Evolutionary conservation across 139 green algal species (phyloP), one percentile per base, ranked within the genome.

Genomic region (Limnomonas spitsbergensis): DNA sequence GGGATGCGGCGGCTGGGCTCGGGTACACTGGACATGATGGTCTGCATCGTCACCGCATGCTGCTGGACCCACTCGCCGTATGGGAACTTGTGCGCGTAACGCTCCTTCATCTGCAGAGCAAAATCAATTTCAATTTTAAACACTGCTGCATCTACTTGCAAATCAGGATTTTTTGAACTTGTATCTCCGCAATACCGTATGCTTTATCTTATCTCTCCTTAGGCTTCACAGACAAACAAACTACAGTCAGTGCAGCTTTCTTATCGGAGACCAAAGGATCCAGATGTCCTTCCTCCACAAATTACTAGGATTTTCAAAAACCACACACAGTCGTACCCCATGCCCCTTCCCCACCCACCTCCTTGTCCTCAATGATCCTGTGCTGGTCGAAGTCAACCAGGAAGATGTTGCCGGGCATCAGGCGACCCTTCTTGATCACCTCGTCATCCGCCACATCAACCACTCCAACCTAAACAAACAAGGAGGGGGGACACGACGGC

Each of bases 381-480:
- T 91, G 85, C 66, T 92, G 84, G 72, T 98, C 92, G 86, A 98
- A 97, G 89, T 98, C 95, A 7, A 98, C 90, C 72, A 98, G 88
- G 79, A 98, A 92, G 87, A 98, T 97, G 85, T 98, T 98, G 61
- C 95, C 95, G 3, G 95, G 95, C 86, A 93, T 96, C n/a, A 98
- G 89, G 24, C 95, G 90, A 7, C 95, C 95, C 89, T 98, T 98
- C 53, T 79, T 79, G 31, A 82, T 82, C 61, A 98, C 82, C 36
- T 98, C 89, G 69, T 92, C 90, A 42, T 82, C 85, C 32, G 84
- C 71, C 1, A 98, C 81, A 81, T 98, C 95, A n/a, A 98, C 95
- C 37, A 98, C 95, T 34, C 95, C 95, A 32, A 97, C 92, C 86
- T 95, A 86, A 27, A 61, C 20, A 61, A 20, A 20, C 14, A 61